phyloP scores from a whole-genome alignment of 352 stramenopile species.

The Pythium coloratum region DNA sequence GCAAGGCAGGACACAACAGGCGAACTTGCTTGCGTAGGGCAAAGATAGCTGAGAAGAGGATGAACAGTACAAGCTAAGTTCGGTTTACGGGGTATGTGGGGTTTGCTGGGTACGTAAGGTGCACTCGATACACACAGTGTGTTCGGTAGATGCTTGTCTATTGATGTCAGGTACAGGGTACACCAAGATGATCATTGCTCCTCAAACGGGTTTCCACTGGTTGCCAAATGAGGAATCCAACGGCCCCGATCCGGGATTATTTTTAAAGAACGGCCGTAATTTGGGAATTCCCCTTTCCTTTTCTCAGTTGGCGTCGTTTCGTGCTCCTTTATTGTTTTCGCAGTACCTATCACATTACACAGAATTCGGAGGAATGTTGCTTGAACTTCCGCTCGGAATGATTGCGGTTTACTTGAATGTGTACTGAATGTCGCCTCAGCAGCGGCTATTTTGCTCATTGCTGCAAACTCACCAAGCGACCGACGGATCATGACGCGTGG shows the following conservation, averaged over 20 bases:
- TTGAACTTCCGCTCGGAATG: slow-evolving; percentile 14
- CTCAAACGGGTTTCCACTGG: background rate
- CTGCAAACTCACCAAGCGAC: background rate
- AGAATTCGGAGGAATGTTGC: slow-evolving; percentile 6
- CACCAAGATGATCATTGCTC: background rate
- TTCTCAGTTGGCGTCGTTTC: background rate
- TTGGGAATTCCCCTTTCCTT: background rate
- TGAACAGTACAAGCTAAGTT: background rate
- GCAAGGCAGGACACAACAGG: background rate
- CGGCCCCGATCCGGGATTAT: slow-evolving; percentile 2
- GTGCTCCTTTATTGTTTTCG: background rate
- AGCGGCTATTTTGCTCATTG: background rate
- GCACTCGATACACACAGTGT: background rate
- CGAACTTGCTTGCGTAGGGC: background rate
- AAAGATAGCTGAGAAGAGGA: slow-evolving; percentile 5
- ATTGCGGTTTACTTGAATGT: slow-evolving; percentile 8
- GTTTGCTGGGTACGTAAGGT: slow-evolving; percentile 1
- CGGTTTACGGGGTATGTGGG: background rate
- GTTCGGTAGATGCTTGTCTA: background rate
- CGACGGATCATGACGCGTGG: slow-evolving; percentile 13
- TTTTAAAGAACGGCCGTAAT: slow-evolving; percentile 2
- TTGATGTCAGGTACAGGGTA: background rate
- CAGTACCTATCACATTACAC: background rate
- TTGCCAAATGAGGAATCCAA: slow-evolving; percentile 9
- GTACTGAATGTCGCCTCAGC: slow-evolving; percentile 5